Percentiles rank a stretch among this genome's conserved stretches.
phyloP scores from a whole-genome alignment of 345 rosid genomes.

The Camelina sativa region DNA sequence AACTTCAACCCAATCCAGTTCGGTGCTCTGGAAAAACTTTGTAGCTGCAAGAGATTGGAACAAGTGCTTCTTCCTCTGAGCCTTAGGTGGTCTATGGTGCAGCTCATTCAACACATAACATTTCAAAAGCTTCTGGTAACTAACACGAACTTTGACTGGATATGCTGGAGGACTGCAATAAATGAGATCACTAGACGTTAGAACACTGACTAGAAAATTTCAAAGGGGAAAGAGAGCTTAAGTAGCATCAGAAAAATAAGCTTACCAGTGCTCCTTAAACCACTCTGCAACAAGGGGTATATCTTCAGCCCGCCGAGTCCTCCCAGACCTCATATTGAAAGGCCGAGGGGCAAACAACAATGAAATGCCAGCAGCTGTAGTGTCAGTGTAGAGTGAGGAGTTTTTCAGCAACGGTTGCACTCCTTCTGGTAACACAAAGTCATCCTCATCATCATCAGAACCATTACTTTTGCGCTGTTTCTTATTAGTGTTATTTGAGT shows the following conservation, averaged over 20 bases:
- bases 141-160: slow-evolving; percentile 97
- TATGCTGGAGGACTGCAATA: slow-evolving; percentile 91
- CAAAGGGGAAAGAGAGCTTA: neutral
- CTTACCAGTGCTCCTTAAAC: slow-evolving; percentile 99
- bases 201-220: neutral
- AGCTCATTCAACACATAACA: slow-evolving; percentile 97
- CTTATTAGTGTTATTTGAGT: slow-evolving; percentile 55
- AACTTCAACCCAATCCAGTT: slow-evolving; percentile 99
- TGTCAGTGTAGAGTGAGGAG: slow-evolving; percentile 92
- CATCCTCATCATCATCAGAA: slow-evolving; percentile 84
- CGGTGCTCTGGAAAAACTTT: slow-evolving; percentile 96
- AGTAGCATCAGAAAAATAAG: neutral
- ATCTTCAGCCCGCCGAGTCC: slow-evolving; percentile 94
- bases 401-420: slow-evolving; percentile 84
- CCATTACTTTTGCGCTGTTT: slow-evolving; percentile 77
- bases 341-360: slow-evolving; percentile 95
- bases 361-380: slow-evolving; percentile 98
- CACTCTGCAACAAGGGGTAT: slow-evolving; percentile 98
- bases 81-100: slow-evolving; percentile 99
- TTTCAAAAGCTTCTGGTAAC: slow-evolving; percentile 94
- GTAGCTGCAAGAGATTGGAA: slow-evolving; percentile 97
- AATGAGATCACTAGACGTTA: slow-evolving; percentile 20
- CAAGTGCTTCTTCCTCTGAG: slow-evolving; percentile 98
- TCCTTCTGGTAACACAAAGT: slow-evolving; percentile 82
- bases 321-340: slow-evolving; percentile 97